A percentile compares a stretch with the other conserved stretches of the same genome.
Evolutionary conservation across 768 basidiomycete genomes (phyloP).

Genomic region (Naganishia onofrii): DNA sequence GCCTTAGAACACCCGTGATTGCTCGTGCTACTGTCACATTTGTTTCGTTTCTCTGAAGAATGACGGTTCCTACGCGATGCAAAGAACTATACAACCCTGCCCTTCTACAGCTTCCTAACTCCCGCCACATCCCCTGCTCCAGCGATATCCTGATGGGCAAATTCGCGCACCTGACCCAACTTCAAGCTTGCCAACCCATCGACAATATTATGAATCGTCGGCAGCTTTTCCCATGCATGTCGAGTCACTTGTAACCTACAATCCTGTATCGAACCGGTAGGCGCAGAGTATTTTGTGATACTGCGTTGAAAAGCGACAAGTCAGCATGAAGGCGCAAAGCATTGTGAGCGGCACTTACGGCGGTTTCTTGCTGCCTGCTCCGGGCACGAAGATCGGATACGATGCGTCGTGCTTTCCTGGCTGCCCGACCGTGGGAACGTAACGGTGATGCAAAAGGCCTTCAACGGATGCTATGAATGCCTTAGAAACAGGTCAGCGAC

Average conservation of each 20-base stretch:
- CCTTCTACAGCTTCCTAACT: neutral
- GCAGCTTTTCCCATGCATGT: constrained; percentile 18
- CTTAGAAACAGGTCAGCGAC: neutral
- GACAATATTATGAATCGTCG: constrained; percentile 26
- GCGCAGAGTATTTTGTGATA: constrained; percentile 16
- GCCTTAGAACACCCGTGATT: too few relatives aligned
- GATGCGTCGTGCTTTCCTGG: constrained; percentile 29
- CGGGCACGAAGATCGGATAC: constrained; percentile 25
- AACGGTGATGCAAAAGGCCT: constrained; percentile 27
- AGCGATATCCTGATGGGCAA: constrained; percentile 2
- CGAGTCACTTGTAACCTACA: neutral
- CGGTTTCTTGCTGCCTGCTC: constrained; percentile 17
- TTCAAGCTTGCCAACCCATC: constrained; percentile 26
- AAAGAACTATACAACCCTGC: too few relatives aligned
- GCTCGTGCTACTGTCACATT: too few relatives aligned
- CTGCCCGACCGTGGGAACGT: constrained; percentile 25
- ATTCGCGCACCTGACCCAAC: constrained; percentile 3
- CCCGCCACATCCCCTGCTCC: constrained; percentile 11
- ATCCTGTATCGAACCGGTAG: constrained; percentile 1
- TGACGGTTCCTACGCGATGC: too few relatives aligned
- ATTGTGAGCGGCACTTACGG: neutral
- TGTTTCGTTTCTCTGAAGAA: too few relatives aligned
- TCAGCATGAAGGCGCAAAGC: neutral
- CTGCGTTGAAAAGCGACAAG: neutral
- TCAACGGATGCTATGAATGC: constrained; percentile 24